Evolutionary conservation across 768 basidiomycete genomes (phyloP), one percentile per base, ranked within the genome.

Genomic region (Hortiboletus flavorubellus): DNA sequence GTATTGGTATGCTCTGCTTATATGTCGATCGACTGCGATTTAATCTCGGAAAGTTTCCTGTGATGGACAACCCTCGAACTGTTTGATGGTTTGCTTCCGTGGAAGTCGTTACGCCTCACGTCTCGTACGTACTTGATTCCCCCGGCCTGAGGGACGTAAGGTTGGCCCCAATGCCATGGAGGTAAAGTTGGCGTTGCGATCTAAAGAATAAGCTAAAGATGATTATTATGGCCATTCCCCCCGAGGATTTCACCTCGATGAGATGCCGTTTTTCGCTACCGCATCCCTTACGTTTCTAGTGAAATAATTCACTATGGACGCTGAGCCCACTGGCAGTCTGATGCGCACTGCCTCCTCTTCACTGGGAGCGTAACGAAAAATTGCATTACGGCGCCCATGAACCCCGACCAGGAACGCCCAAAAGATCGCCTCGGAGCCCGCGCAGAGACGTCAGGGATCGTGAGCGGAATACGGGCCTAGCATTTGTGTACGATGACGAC

Each of bases 371-470:
- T 21, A 49, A 60, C 59, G 42, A 56, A 49, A 58, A 53, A 58
- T 64, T 63, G 56, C 59, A 67, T 71, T 55, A 62, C 60, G 57
- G 64, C 58, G 55, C 41, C 55, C 59, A 56, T 61, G 60, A 60
- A 34, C 46, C 52, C 48, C 21, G 21, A 54, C 52, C 55, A 70
- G 63, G 68, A 65, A 69, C 69, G 48, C 14, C 44, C 16, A 53
- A 47, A 48, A 51, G 47, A 64, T 59, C 50, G 49, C 70, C 68
- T 69, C 68, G 70, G 68, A 68, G 43, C 23, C 70, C 68, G 68
- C 68, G 68, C 68, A 59, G n/a, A 52, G 55, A 57, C 59, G 49
- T 18, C 39, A 50, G 14, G 31, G 37, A 49, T 48, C 50, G 16
- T 51, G 50, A 52, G 23, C 41, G 23, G 46, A n/a, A 54, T 8